Conservation (phyloP, 73 alveolate genomes). For the Chromera velia region DNA sequence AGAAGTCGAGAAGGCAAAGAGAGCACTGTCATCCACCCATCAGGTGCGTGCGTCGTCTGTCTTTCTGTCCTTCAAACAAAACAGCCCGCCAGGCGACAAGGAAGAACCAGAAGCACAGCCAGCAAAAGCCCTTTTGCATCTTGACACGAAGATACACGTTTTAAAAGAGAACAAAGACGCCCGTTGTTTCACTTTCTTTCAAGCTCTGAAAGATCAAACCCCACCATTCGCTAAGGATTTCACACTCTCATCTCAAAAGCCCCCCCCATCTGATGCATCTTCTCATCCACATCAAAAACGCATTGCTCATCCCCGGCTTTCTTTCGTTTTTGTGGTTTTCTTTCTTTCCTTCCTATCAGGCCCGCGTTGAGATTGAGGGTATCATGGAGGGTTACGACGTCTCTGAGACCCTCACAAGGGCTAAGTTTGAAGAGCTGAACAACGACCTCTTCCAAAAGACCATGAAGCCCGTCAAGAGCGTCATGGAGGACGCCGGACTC, state of each 20-base stretch:
- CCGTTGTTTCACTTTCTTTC: constrained; percentile 82
- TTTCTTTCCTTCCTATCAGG: too few relatives aligned
- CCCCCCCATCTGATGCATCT: too few relatives aligned
- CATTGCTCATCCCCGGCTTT: too few relatives aligned
- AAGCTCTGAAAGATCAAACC: too few relatives aligned
- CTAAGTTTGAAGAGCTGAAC: constrained; percentile 80
- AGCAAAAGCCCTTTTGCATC: constrained; percentile 81
- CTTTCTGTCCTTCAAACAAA: constrained; percentile 82
- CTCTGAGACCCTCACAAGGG: constrained; percentile 71
- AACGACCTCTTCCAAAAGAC: constrained; percentile 86
- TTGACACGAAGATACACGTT: constrained; percentile 81
- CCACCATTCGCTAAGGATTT: too few relatives aligned
- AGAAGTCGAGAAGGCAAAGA: constrained; percentile 96
- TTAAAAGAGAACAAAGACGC: constrained; percentile 77
- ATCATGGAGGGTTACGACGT: constrained; percentile 77
- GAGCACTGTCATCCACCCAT: constrained; percentile 84
- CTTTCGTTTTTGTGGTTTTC: too few relatives aligned
- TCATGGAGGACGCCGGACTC: constrained; percentile 81
- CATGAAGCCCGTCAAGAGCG: constrained; percentile 66
- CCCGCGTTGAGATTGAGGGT: constrained; percentile 81
- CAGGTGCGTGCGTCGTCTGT: constrained; percentile 77
- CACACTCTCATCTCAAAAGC: too few relatives aligned
- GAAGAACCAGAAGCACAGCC: constrained; percentile 83
- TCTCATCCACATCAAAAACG: too few relatives aligned
- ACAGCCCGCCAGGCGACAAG: too few relatives aligned